A percentile compares a stretch with the other conserved stretches of the same genome.
Conservation (phyloP, 73 alveolate genomes). For the Durusdinium trenchii region DNA sequence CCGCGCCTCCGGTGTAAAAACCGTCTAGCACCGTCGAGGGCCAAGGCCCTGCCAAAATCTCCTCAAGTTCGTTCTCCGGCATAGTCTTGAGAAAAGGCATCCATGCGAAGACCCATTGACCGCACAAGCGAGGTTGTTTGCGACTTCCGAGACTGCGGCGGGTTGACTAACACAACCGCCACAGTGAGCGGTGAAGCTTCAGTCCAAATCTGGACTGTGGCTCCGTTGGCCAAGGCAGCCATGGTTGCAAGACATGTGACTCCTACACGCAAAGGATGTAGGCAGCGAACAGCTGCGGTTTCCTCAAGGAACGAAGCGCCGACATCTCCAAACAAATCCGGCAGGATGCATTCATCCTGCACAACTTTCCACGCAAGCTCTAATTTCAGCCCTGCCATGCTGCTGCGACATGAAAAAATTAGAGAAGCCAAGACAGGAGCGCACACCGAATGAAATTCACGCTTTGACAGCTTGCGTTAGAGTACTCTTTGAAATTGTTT, state of each 20-base stretch:
- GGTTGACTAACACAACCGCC: slow-evolving; percentile 8
- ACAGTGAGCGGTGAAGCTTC: background rate
- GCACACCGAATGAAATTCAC: no score
- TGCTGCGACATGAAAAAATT: no score
- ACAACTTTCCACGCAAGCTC: no score
- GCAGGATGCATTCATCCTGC: background rate
- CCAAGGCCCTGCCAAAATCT: background rate
- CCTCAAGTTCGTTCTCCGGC: background rate
- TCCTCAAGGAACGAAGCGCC: background rate
- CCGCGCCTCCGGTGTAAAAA: slow-evolving; percentile 4
- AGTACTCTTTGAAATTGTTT: no score
- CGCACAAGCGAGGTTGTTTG: slow-evolving; percentile 11
- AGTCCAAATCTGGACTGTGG: background rate
- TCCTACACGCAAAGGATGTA: slow-evolving; percentile 14
- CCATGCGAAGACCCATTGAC: background rate
- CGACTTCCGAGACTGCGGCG: slow-evolving; percentile 27
- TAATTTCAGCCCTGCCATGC: no score
- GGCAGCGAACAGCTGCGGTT: background rate
- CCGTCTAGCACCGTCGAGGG: background rate
- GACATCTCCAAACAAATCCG: background rate
- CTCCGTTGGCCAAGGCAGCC: slow-evolving; percentile 38
- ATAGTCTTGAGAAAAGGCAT: background rate
- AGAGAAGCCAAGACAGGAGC: no score
- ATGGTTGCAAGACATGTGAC: background rate
- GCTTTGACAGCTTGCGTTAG: no score